Conservation (phyloP, 352 stramenopile genomes). For the Thalassiosira delicatula region DNA sequence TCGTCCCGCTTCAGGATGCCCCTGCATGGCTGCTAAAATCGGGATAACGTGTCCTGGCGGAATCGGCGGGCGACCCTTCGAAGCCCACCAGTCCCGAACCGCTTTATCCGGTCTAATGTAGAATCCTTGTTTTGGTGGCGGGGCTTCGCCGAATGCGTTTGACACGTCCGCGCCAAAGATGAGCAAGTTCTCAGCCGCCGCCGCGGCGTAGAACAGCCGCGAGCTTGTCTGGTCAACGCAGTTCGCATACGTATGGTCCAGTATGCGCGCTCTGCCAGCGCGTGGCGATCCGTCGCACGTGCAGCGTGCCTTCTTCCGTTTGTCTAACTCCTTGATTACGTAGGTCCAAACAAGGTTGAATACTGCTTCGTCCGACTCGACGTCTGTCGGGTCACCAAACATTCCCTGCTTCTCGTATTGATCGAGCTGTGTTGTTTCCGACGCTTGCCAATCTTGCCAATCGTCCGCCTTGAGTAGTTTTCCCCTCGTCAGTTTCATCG, state of each 20-base stretch:
- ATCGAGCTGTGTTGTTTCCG: background rate
- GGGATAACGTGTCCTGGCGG: constrained; percentile 34
- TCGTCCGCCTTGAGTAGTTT: background rate
- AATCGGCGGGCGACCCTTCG: constrained; percentile 18
- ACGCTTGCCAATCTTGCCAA: background rate
- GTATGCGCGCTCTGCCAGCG: constrained; percentile 5
- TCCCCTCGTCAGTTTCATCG: background rate
- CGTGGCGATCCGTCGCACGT: constrained; percentile 22
- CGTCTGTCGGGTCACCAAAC: constrained; percentile 31
- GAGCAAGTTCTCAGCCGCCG: constrained; percentile 11
- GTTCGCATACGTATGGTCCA: constrained; percentile 38
- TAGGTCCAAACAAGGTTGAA: constrained; percentile 37
- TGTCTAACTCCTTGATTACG: constrained; percentile 13
- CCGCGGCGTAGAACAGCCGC: constrained; percentile 29
- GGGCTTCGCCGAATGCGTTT: constrained; percentile 45
- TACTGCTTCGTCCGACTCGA: background rate
- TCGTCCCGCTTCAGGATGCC: constrained; percentile 50
- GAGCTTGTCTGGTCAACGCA: constrained; percentile 45
- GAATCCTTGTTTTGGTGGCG: constrained; percentile 18
- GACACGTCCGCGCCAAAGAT: constrained; percentile 31
- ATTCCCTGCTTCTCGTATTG: constrained; percentile 27
- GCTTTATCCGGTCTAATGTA: constrained; percentile 33
- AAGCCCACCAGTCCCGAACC: constrained; percentile 45
- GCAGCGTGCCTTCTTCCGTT: constrained; percentile 19
- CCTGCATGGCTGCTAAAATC: constrained; percentile 42